Evolutionary conservation across 192 early-diverging fungal species (phyloP).

Genomic region (Backusella parvicylindrica): DNA sequence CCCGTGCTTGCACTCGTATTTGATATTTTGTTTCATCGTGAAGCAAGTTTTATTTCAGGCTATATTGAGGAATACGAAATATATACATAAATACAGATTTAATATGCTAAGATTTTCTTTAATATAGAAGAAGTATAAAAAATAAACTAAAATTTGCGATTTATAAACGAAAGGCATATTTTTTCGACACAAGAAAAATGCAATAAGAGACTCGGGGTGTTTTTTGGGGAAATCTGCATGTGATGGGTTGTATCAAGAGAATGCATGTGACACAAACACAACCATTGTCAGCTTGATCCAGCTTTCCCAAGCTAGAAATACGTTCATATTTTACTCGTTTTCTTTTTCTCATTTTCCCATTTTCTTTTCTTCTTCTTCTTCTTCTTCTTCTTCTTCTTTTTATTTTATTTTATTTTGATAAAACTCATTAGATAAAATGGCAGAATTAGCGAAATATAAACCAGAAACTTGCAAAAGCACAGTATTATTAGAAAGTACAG

Average conservation of each 20-base stretch:
- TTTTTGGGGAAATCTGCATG: background rate
- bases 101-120: background rate
- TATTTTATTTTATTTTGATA: background rate
- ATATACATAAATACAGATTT: background rate
- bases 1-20: background rate
- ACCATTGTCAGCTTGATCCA: background rate
- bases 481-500: constrained; percentile 50
- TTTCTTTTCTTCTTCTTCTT: background rate
- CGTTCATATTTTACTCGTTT: too few species aligned
- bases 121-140: background rate
- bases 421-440: background rate
- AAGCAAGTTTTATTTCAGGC: background rate
- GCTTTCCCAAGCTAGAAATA: background rate
- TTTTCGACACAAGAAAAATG: background rate
- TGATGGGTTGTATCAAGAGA: background rate
- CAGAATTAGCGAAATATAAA: background rate
- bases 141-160: background rate
- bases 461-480: constrained; percentile 7
- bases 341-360: background rate
- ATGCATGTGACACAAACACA: background rate
- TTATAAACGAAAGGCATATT: background rate
- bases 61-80: background rate
- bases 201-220: background rate
- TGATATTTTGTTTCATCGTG: background rate
- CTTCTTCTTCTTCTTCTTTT: background rate